Base-by-base conservation (phyloP, 331 rosid genomes). In the Prunus yedoensis region DNA sequence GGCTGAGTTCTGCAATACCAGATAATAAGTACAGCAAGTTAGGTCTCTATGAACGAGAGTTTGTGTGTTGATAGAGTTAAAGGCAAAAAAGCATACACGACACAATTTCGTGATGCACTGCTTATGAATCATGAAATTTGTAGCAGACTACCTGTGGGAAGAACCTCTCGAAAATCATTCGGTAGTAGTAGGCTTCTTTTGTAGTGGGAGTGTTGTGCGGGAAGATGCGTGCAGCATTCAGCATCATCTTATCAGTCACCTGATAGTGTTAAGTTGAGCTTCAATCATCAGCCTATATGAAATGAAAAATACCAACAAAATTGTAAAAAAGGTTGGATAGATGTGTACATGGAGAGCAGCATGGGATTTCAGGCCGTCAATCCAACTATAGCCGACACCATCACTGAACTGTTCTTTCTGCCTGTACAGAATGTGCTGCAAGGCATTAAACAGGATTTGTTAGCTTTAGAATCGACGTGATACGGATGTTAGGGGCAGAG, bases 321-420 rank as follows among this genome's bases (percentile, higher is more conserved):
- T 14, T 30, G 15, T 17, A 66, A 46, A 70, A 7, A 23, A 41
- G 68, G 4, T 47, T 21, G 27, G 18, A 66, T 43, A 65, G 66
- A 51, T 77, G 54, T 68, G 67, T 89, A 95, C 99, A 87, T 95
- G 97, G 79, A 74, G 85, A 54, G 88, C 93, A 79, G 97, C 89
- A 79, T 95, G 99, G 2, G 82, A 88, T 78, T 91, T 92, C 27
- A 95, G 92, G 81, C 99, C 99, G 80, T 95, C 99, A 67, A 95
- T 92, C 99, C 99, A 95, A 61, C 97, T 86, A 49, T 95, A 95
- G 62, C 99, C 99, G 20, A 95, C 99, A n/a, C 99, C 98, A 68
- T 95, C 98, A 75, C 98, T 95, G 82, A 95, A 95, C 68, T 95
- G 99, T 66, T 95, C 99, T 70, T 95, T 95, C 80, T 92, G 99